Evolutionary conservation across 371 early-diverging fungal genomes (phyloP), one percentile per base, ranked within the genome.

Genomic region (Rhizopus sp.): DNA sequence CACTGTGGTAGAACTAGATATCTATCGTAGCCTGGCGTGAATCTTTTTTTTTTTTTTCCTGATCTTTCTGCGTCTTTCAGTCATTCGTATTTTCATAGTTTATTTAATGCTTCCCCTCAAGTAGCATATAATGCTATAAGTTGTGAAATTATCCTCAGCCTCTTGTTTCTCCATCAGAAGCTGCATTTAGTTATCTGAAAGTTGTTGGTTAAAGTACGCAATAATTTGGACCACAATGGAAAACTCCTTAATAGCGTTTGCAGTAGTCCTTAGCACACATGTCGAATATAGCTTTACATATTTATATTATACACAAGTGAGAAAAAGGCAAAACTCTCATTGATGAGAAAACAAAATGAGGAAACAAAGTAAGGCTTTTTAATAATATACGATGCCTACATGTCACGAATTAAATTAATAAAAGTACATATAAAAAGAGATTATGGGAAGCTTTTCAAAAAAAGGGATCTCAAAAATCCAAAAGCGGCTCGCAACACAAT

Each of bases 1-100:
- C 4, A 53, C 41, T 7, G 53, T 17, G 16, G 41, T 41, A n/a
- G 40, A 13, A 7, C 29, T 53, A 41, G 41, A 42, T 39, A 57
- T 34, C 30, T 48, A 40, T 37, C 6, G 13, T 13, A 37, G 38
- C 6, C 38, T 37, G 38, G 5, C 2, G 38, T 37, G 13, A 37
- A 37, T 37, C 38, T 23, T 37, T 37, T 37, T 5, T 37, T 37
- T 5, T 23, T 37, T 37, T 37, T 5, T 37, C 38, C 38, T 37
- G 38, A 37, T 5, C 38, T 23, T 37, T 37, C 38, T 13, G 13
- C 38, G 5, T 37, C 38, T 10, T 37, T 13, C 8, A 10, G 38
- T 7, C 38, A 37, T 37, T 37, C 38, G 4, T 37, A 13, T 37
- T 13, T 7, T 13, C 38, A 37, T 37, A 37, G 38, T 13, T 37